These are phyloP conservation scores for Skeletonema menzelii DNA, from an alignment of 108 stramenopile genomes.

Conservation along the genomic window DNA sequence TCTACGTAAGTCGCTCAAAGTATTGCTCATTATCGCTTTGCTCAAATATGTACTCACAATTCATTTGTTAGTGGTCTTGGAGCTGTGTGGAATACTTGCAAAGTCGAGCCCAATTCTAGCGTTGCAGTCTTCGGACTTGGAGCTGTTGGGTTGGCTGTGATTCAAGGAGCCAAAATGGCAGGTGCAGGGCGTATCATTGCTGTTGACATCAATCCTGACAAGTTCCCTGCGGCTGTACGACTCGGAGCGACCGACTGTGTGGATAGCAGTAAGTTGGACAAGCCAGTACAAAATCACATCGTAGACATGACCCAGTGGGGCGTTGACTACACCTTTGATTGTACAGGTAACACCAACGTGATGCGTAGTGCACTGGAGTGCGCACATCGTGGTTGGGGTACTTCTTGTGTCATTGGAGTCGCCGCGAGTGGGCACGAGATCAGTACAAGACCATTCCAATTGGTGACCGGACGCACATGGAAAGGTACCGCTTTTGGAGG, in stretches of 20 bases:
- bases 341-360: constrained; percentile 90
- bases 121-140: constrained; percentile 89
- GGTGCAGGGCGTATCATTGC: constrained; percentile 78
- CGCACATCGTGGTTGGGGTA: constrained; percentile 91
- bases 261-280: constrained; percentile 83
- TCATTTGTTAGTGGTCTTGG: no score
- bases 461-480: constrained; percentile 91
- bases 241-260: constrained; percentile 96
- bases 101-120: constrained; percentile 67
- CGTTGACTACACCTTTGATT: constrained; percentile 97
- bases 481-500: constrained; percentile 96
- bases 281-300: constrained; percentile 83
- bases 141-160: constrained; percentile 87
- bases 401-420: constrained; percentile 91
- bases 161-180: constrained; percentile 76
- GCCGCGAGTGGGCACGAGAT: constrained; percentile 95
- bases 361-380: constrained; percentile 95
- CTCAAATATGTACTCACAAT: no score
- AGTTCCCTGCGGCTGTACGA: constrained; percentile 61
- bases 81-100: constrained; percentile 83
- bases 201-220: constrained; percentile 70
- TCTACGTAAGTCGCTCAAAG: no score
- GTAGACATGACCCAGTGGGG: constrained; percentile 92
- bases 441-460: constrained; percentile 96
- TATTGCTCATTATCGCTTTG: no score